Base-by-base conservation (phyloP, 208 protist genomes). In the Leptomonas pyrrhocoris region DNA sequence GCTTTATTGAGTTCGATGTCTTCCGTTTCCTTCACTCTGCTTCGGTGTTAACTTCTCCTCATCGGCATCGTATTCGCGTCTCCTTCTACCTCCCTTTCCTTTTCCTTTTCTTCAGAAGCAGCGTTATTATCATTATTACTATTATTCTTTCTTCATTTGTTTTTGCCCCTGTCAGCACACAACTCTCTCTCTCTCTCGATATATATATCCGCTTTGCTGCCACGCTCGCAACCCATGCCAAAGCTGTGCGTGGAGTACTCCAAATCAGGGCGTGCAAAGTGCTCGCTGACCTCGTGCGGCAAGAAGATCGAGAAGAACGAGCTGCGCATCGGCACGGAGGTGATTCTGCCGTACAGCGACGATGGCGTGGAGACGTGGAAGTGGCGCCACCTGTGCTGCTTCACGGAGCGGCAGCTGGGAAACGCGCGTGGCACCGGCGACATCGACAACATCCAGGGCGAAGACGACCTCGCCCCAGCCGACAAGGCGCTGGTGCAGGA, bases 361-460 rank as follows among this genome's bases (percentile, higher is more conserved):
- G 84, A 89, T 12, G 77, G 51, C 6, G 62, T 68, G 2, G 77
- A 86, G 43, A 71, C 71, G n/a, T 90, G 73, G 66, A 93, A 91
- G 68, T 95, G 87, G 85, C 77, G 90, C 5, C 90, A 95, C 63
- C 76, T 95, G 42, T 95, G 90, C 77, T 95, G 90, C 78, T 93
- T 95, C 60, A 93, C 87, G 23, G 81, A 88, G 31, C 79, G 83
- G 48, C 86, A 95, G 71, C 57, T 93, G 27, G 73, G 75, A 49
- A 93, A 93, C 57, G 86, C 89, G n/a, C 65, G 59, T 23, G 77
- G 56, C 2, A 75, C 61, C 4, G 85, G 85, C 30, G 85, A 85
- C 55, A 36, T 95, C 2, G 79, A 92, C 66, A 68, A 55, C 31
- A 90, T 95, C 63, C 59, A 91, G 13, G 87, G 87, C 55, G 79